Evolutionary conservation across 768 basidiomycete species (phyloP), one percentile per base, ranked within the genome.

Genomic region (Russula brevipes): DNA sequence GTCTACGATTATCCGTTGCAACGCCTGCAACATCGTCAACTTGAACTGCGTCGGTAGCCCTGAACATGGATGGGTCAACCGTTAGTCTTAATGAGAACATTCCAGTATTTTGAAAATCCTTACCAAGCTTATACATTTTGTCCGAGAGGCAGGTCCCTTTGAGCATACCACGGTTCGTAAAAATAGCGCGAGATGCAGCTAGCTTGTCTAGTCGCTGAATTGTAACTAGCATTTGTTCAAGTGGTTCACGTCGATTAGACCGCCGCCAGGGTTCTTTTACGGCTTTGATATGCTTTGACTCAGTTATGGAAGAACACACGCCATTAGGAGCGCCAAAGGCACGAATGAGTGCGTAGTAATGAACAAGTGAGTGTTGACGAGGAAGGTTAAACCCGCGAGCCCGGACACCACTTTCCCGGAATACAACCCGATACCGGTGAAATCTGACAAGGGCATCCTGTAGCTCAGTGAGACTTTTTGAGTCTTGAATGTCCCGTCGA

Each of bases 401-500:
- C 6, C 14, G 17, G 10, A 52, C 7, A 4, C 51, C 19, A 49
- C 24, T 2, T 12, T 4, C 9, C 10, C 12, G 2, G 10, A 55
- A 54, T 5, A 44, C 11, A 1, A 2, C 14, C 0, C 30, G 8
- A 11, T 44, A 5, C 1, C 17, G 7, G 7, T 55, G 41, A n/a
- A 55, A 55, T 5, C 41, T 1, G 2, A 1, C 30, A 2, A 72
- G 66, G 1, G 68, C 57, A 16, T 66, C 58, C 1, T 69, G 31
- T 33, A 72, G 30, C 0, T 8, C 24, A 24, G 24, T 7, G 1
- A 71, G 31, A 1, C 54, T 56, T 4, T 24, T 47, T 8, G 35
- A 36, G 24, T 60, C 50, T 36, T 57, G 55, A 2, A 54, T n/a
- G 1, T 61, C 38, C 0, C 61, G 59, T 5, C 66, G 66, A 1